Conservation (phyloP, 345 rosid species). For the Citrus reticulata region DNA sequence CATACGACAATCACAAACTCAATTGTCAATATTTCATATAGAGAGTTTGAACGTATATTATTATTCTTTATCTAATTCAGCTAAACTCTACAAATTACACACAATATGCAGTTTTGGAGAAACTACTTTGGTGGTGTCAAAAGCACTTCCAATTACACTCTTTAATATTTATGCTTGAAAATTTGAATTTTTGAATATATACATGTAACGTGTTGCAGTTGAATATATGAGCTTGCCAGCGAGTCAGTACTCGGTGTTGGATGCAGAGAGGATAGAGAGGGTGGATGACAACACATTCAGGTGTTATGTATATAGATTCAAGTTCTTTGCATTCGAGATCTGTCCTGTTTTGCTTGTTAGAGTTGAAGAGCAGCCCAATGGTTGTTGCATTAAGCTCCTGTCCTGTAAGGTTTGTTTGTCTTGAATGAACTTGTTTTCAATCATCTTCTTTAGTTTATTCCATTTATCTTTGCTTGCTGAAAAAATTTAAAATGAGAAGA, state of each 20-base stretch:
- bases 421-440: background rate
- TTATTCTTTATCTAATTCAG: background rate
- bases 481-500: background rate
- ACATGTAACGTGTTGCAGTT: conserved; percentile 31
- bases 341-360: conserved; percentile 91
- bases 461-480: background rate
- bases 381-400: conserved; percentile 88
- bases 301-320: conserved; percentile 80
- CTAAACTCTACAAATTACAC: background rate
- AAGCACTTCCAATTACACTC: background rate
- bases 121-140: background rate
- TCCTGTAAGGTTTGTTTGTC: conserved; percentile 69
- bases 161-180: background rate
- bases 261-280: conserved; percentile 96
- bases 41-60: too few species aligned
- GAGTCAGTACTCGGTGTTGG: conserved; percentile 95
- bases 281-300: conserved; percentile 79
- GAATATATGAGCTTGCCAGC: conserved; percentile 98
- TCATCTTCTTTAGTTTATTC: background rate
- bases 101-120: background rate
- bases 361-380: conserved; percentile 85
- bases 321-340: conserved; percentile 85
- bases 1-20: background rate
- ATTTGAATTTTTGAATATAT: background rate
- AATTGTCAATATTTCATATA: too few species aligned